These are phyloP conservation scores for Geosiphon pyriformis DNA, from an alignment of 192 early-diverging fungal genomes.

Conservation along the genomic window DNA sequence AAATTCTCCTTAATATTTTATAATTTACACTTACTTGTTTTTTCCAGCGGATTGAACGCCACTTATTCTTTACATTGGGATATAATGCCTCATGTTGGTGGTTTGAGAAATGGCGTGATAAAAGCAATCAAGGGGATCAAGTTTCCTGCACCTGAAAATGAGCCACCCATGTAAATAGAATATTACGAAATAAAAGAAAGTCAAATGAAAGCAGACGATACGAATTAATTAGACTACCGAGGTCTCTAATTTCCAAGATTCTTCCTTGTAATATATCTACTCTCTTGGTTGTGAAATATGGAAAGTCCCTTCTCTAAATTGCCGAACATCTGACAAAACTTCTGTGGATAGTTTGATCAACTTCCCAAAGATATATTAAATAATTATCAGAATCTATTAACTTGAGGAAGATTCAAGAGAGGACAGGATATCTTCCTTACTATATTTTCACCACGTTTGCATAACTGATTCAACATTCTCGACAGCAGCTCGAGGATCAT, in stretches of 20 bases:
- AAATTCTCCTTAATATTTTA: conserved; percentile 17
- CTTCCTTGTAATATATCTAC: background rate
- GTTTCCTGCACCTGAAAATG: conserved; percentile 33
- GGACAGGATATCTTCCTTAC: too few species aligned
- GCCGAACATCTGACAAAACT: background rate
- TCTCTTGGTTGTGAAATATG: background rate
- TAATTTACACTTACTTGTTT: background rate
- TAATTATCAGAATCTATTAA: too few species aligned
- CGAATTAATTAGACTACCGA: too few species aligned
- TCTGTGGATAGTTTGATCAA: too few species aligned
- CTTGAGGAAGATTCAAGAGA: too few species aligned
- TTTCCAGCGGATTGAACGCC: conserved; percentile 51
- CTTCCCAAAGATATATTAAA: too few species aligned
- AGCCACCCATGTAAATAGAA: too few species aligned
- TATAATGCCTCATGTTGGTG: conserved; percentile 72
- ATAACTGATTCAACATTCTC: conserved; percentile 30
- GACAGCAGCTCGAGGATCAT: conserved; percentile 67
- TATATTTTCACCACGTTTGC: background rate
- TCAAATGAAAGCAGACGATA: too few species aligned
- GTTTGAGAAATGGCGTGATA: conserved; percentile 46
- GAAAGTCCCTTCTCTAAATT: background rate
- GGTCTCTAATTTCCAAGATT: too few species aligned
- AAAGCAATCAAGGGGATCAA: conserved; percentile 23
- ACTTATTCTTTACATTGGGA: conserved; percentile 79
- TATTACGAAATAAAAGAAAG: too few species aligned